phyloP scores from a whole-genome alignment of 805 yeast genomes.

The Candida ficus region DNA sequence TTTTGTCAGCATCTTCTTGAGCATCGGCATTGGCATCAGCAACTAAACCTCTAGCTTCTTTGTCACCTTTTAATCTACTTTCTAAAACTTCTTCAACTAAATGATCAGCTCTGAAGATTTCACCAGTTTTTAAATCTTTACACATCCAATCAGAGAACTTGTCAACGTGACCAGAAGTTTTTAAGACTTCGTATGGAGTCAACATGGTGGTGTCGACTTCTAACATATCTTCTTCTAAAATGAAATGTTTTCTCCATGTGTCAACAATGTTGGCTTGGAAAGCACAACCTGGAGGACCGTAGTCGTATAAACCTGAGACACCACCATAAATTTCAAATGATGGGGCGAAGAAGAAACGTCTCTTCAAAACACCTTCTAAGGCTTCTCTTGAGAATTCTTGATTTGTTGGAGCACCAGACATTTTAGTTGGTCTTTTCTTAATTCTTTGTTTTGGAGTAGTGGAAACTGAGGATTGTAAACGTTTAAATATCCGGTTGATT shows the following conservation, averaged over 20 bases:
- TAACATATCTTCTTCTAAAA: slow-evolving; percentile 96
- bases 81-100: slow-evolving; percentile 96
- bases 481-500: neutral
- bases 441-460: neutral
- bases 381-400: slow-evolving; percentile 72
- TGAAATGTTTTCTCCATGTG: slow-evolving; percentile 95
- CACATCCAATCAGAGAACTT: slow-evolving; percentile 99
- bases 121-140: slow-evolving; percentile 91
- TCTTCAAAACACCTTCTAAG: slow-evolving; percentile 84
- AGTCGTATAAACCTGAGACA: slow-evolving; percentile 95
- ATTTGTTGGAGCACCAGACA: slow-evolving; percentile 22
- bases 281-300: slow-evolving; percentile 99
- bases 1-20: slow-evolving; percentile 72
- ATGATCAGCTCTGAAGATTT: slow-evolving; percentile 98
- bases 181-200: slow-evolving; percentile 95
- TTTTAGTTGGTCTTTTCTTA: slow-evolving; percentile 11
- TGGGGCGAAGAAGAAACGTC: slow-evolving; percentile 97
- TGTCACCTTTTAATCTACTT: slow-evolving; percentile 93
- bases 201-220: slow-evolving; percentile 98
- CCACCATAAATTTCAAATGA: slow-evolving; percentile 98
- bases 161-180: slow-evolving; percentile 99
- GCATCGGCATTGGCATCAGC: slow-evolving; percentile 50
- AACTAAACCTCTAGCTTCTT: slow-evolving; percentile 86
- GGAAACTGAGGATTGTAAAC: neutral
- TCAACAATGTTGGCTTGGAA: slow-evolving; percentile 94